phyloP scores from a whole-genome alignment of 2,329 filamentous ascomycete species.

The Arthrinium phaeospermum region DNA sequence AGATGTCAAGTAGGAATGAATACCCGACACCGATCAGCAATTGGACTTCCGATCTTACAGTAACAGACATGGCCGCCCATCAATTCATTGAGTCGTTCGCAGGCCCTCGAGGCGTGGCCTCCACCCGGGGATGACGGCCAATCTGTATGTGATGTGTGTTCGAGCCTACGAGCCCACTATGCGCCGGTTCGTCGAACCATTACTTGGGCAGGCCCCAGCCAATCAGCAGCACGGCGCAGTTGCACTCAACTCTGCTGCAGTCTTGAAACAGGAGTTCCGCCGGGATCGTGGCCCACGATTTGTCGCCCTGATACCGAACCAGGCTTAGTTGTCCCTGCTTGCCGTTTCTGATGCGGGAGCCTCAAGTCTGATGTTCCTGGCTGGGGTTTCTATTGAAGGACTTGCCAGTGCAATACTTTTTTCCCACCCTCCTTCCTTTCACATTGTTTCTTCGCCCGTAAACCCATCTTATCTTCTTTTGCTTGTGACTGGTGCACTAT shows the following conservation, averaged over 20 bases:
- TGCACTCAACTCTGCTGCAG: conserved; percentile 18
- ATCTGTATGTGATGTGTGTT: not conserved
- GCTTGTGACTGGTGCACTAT: conserved; percentile 35
- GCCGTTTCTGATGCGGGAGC: conserved; percentile 15
- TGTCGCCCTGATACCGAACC: conserved; percentile 10
- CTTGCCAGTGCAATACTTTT: not conserved
- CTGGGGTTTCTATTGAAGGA: not conserved
- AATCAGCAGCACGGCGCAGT: conserved; percentile 15
- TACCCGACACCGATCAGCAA: not conserved
- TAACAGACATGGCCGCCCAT: not conserved
- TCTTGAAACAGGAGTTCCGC: conserved; percentile 20
- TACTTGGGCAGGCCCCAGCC: not conserved
- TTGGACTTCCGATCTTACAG: not conserved
- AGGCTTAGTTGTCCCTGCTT: conserved; percentile 17
- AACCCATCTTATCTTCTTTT: conserved; percentile 27
- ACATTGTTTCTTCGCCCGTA: conserved; percentile 24
- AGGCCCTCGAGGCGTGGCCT: not conserved
- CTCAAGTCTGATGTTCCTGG: conserved; percentile 11
- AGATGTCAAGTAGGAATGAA: not conserved
- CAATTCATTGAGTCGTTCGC: not conserved
- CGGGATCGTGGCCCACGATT: conserved; percentile 16
- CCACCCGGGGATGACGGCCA: not conserved
- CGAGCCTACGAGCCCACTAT: not conserved
- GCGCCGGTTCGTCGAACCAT: conserved; percentile 13
- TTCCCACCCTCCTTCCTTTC: conserved; percentile 14